Evolutionary conservation across 202 grass and related monocot species (phyloP).

Genomic region (Carex arenaria): DNA sequence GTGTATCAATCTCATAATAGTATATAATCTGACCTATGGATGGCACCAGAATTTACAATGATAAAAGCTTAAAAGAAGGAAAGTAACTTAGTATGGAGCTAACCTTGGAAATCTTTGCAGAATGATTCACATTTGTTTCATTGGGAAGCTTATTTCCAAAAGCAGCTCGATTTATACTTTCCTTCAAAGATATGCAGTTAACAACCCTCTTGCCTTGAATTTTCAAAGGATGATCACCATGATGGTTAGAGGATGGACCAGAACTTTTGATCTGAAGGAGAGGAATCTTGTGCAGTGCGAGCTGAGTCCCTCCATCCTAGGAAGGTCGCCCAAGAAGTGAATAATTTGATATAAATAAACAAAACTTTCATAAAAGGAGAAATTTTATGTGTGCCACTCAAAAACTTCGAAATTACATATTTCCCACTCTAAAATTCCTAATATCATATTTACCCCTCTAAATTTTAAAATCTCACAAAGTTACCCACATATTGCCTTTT

Average conservation of each 20-base stretch:
- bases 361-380: background rate
- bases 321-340: background rate
- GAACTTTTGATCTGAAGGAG: background rate
- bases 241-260: background rate
- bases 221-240: conserved; percentile 21
- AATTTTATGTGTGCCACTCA: too few relatives aligned
- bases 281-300: background rate
- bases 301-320: background rate
- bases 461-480: too few relatives aligned
- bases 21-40: background rate
- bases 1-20: background rate
- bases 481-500: too few relatives aligned
- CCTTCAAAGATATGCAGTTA: conserved; percentile 28
- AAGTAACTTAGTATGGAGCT: conserved; percentile 20
- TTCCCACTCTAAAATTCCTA: too few relatives aligned
- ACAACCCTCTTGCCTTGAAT: conserved; percentile 19
- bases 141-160: conserved; percentile 35
- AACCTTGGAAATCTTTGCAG: conserved; percentile 52
- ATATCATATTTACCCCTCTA: too few relatives aligned
- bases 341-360: background rate
- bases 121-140: conserved; percentile 37
- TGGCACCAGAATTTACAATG: background rate
- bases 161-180: conserved; percentile 35
- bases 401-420: too few relatives aligned
- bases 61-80: background rate